Evolutionary conservation across 108 stramenopile genomes (phyloP), one percentile per base, ranked within the genome.

Genomic region (Phaeodactylum tricornutum): DNA sequence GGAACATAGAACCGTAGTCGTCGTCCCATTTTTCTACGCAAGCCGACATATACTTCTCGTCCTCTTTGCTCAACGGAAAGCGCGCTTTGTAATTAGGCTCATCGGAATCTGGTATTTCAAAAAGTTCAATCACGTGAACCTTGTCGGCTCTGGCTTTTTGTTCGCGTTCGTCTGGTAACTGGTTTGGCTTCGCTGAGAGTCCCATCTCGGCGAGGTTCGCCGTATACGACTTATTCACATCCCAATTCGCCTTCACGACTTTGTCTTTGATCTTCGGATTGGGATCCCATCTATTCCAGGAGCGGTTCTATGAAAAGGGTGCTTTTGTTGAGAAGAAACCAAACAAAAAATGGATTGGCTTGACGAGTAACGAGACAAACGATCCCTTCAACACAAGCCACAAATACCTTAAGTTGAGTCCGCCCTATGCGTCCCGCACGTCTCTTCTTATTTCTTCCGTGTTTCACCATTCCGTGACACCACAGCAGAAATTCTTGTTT

Each of bases 21-120:
- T 74, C 75, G 21, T 79, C 87, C 53, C 84, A 62, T 36, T 82
- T 82, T 7, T 58, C 58, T 57, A 89, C 59, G 54, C 77, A 77
- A 48, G 72, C 77, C 8, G 49, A 57, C 47, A 89, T 82, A 47
- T 84, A 89, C 33, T 66, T 69, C 61, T 89, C 83, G 54, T 90
- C 81, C 8, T 75, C 78, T 25, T 62, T 54, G 9, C 47, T 56
- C 29, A 85, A 62, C 8, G 83, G 81, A 8, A 75, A 47, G 15
- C 53, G 53, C 17, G 53, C 62, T 40, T 37, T 33, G 29, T 48
- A 29, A 34, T 42, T 52, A 40, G 73, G 44, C 7, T 50, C 54
- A 52, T 84, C 78, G 16, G 83, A 84, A 50, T 82, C 68, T 14
- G 87, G 83, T 59, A 89, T 67, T 48, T 89, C 87, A 65, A 81